Conservation (phyloP, 208 protist genomes). For the Wallacemonas sp. region DNA sequence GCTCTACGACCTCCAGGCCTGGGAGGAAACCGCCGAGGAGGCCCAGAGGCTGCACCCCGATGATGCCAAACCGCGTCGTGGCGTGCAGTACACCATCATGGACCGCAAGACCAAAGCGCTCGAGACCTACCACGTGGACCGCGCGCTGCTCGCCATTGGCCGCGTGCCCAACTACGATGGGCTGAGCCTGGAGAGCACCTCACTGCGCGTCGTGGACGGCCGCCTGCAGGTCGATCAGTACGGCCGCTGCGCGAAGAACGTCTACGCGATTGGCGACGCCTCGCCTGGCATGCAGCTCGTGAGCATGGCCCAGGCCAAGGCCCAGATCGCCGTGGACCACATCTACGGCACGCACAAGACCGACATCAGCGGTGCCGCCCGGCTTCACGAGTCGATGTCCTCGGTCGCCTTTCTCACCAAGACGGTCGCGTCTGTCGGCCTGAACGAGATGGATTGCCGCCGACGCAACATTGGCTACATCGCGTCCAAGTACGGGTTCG, state of each 20-base stretch:
- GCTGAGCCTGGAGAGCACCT: constrained; percentile 65
- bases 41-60: constrained; percentile 18
- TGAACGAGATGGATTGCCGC: constrained; percentile 71
- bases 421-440: constrained; percentile 58
- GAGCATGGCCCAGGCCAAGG: constrained; percentile 64
- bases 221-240: constrained; percentile 49
- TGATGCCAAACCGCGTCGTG: constrained; percentile 21
- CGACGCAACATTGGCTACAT: constrained; percentile 64
- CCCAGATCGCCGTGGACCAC: constrained; percentile 59
- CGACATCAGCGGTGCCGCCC: constrained; percentile 9
- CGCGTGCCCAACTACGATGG: constrained; percentile 60
- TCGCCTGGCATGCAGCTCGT: constrained; percentile 49
- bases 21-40: constrained; percentile 37
- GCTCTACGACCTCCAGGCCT: constrained; percentile 79
- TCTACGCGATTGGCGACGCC: constrained; percentile 76
- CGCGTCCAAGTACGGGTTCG: constrained; percentile 53
- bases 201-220: constrained; percentile 37
- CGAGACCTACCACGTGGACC: constrained; percentile 69
- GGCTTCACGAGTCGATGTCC: constrained; percentile 37
- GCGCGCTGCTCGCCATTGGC: constrained; percentile 65
- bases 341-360: constrained; percentile 46
- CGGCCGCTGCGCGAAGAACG: constrained; percentile 49
- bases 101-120: constrained; percentile 48
- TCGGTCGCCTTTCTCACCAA: constrained; percentile 53
- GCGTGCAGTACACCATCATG: constrained; percentile 84